Evolutionary conservation across 139 green algal genomes (phyloP).

Genomic region (Astrephomene gubernaculifera): DNA sequence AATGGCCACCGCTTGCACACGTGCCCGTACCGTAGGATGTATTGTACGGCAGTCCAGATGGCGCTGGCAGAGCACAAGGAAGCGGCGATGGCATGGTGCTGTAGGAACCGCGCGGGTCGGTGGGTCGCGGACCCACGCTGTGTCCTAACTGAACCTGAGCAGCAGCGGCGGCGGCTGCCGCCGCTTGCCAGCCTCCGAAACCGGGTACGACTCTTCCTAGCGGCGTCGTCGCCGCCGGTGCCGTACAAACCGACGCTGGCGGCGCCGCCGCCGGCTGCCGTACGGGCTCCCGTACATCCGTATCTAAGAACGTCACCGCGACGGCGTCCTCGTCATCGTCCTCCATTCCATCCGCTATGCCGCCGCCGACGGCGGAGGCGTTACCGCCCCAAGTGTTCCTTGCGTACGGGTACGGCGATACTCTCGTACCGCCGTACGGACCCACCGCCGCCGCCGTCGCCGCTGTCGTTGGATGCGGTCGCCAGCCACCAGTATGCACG

Average conservation of each 20-base stretch:
- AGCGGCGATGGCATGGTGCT: too few relatives aligned
- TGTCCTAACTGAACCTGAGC: slow-evolving; percentile 2
- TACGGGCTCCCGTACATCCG: neutral
- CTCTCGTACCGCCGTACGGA: neutral
- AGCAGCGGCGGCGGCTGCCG: neutral
- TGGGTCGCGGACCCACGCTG: neutral
- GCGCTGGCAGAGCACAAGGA: too few relatives aligned
- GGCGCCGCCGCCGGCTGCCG: too few relatives aligned
- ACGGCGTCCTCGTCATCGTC: neutral
- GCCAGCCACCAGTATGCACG: too few relatives aligned
- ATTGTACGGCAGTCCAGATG: too few relatives aligned
- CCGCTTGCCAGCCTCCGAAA: neutral
- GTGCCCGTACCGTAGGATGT: too few relatives aligned
- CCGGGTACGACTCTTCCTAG: neutral
- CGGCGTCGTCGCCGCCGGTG: neutral
- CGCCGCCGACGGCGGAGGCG: too few relatives aligned
- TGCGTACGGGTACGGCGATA: neutral
- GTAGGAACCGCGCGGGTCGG: too few relatives aligned
- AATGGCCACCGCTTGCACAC: too few relatives aligned
- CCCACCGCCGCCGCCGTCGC: neutral
- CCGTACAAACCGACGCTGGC: too few relatives aligned
- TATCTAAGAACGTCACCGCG: neutral
- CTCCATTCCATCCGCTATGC: neutral
- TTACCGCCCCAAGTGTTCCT: too few relatives aligned
- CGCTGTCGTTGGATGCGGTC: neutral